Conservation (phyloP, 768 basidiomycete species). For the Gloeophyllum trabeum region DNA sequence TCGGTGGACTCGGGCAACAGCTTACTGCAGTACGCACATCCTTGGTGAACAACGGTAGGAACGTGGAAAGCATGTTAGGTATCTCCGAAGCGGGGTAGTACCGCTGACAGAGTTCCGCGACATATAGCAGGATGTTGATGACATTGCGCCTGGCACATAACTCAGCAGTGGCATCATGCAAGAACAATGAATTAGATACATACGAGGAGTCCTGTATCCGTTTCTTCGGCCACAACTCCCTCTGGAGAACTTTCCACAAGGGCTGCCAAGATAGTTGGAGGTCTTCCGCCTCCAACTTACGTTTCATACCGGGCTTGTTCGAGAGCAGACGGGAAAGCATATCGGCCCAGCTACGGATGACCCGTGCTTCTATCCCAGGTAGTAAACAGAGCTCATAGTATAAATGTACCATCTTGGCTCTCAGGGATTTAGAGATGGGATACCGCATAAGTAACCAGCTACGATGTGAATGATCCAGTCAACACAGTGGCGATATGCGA, state of each 20-base stretch:
- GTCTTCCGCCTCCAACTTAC: conserved; percentile 57
- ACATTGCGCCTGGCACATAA: conserved; percentile 38
- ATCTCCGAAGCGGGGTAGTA: conserved; percentile 61
- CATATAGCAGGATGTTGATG: conserved; percentile 59
- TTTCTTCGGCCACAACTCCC: conserved; percentile 66
- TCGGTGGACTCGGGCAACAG: no score
- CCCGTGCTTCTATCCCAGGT: conserved; percentile 65
- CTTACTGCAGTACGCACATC: conserved; percentile 54
- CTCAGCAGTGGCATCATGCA: conserved; percentile 1
- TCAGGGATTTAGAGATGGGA: conserved; percentile 56
- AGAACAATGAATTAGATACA: conserved; percentile 13
- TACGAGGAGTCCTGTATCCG: conserved; percentile 49
- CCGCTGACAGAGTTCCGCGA: conserved; percentile 62
- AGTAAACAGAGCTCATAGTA: conserved; percentile 74
- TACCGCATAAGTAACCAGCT: conserved; percentile 82
- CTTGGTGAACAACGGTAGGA: conserved; percentile 61
- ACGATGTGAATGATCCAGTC: no score
- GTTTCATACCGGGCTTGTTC: conserved; percentile 50
- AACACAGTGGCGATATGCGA: no score
- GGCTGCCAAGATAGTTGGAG: conserved; percentile 65
- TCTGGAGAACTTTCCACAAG: conserved; percentile 64
- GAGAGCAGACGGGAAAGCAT: conserved; percentile 64
- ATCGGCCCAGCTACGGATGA: conserved; percentile 66
- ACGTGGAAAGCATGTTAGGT: conserved; percentile 56
- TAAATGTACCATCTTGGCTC: conserved; percentile 60